These are phyloP conservation scores for Aphanomyces stellatus DNA, from an alignment of 352 stramenopile genomes.

Conservation along the genomic window DNA sequence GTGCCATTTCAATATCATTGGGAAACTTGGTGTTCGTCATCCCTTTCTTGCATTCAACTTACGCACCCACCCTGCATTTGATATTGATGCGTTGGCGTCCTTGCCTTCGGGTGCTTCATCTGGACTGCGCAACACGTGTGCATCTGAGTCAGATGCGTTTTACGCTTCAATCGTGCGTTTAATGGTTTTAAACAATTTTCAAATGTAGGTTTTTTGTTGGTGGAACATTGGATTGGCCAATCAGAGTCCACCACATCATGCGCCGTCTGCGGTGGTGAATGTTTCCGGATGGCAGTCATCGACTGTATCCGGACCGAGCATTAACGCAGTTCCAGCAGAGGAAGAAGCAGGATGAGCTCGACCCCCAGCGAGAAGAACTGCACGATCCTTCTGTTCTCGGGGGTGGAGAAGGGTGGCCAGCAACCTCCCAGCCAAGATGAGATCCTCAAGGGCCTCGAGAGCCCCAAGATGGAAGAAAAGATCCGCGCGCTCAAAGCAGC, in stretches of 20 bases:
- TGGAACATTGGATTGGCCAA: too few species aligned
- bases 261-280: not conserved
- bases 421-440: conserved; percentile 83
- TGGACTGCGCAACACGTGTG: too few species aligned
- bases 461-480: conserved; percentile 93
- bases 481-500: conserved; percentile 96
- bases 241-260: conserved; percentile 2
- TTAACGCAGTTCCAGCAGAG: not conserved
- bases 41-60: too few species aligned
- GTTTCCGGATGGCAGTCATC: conserved; percentile 1
- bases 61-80: too few species aligned
- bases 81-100: too few species aligned
- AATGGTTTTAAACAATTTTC: too few species aligned
- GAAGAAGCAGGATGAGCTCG: not conserved
- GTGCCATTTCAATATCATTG: too few species aligned
- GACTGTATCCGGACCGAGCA: not conserved
- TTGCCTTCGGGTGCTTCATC: too few species aligned
- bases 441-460: conserved; percentile 97
- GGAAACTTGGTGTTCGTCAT: too few species aligned
- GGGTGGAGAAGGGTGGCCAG: conserved; percentile 16
- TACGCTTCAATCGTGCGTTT: too few species aligned
- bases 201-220: too few species aligned
- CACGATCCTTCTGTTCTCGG: conserved; percentile 18
- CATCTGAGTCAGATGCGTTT: too few species aligned
- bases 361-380: conserved; percentile 19